Conservation (phyloP, 1,284 basidiomycete species). For the Ustilago cynodontis region DNA sequence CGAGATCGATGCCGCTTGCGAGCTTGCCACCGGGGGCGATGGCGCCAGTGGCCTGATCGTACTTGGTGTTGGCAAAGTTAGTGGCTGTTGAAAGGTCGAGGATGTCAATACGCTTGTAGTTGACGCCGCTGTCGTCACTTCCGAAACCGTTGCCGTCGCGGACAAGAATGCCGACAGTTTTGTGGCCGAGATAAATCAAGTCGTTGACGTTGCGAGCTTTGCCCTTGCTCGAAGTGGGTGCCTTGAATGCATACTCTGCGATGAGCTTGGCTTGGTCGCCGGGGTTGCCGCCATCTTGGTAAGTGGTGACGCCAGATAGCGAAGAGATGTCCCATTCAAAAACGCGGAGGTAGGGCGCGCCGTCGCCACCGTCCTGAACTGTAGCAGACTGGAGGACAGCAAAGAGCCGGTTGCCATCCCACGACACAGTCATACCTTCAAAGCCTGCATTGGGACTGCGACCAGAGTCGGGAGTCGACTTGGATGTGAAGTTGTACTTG, state of each 20-base stretch:
- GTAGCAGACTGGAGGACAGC: constrained; percentile 77
- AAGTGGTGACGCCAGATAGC: constrained; percentile 25
- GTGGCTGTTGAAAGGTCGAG: constrained; percentile 75
- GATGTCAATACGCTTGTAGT: constrained; percentile 73
- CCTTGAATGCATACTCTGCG: constrained; percentile 77
- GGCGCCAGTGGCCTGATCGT: constrained; percentile 75
- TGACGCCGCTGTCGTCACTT: constrained; percentile 73
- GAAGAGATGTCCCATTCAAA: constrained; percentile 46
- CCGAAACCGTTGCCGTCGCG: constrained; percentile 78
- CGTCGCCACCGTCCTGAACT: constrained; percentile 75
- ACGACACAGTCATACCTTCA: constrained; percentile 76
- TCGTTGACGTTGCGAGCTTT: constrained; percentile 76
- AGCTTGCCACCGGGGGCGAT: constrained; percentile 75
- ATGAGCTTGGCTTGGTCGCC: constrained; percentile 44
- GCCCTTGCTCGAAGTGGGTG: constrained; percentile 74
- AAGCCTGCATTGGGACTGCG: constrained; percentile 75
- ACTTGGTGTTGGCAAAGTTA: constrained; percentile 76
- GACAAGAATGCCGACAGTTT: constrained; percentile 72
- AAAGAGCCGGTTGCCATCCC: constrained; percentile 74
- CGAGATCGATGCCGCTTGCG: constrained; percentile 73
- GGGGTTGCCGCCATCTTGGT: constrained; percentile 70
- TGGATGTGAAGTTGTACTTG: constrained; percentile 75
- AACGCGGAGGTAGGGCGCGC: constrained; percentile 37
- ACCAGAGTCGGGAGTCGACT: constrained; percentile 71
- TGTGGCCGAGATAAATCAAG: constrained; percentile 73